phyloP scores from a whole-genome alignment of 1,139 yeast species.

The Kurtzmaniella quercitrusa region DNA sequence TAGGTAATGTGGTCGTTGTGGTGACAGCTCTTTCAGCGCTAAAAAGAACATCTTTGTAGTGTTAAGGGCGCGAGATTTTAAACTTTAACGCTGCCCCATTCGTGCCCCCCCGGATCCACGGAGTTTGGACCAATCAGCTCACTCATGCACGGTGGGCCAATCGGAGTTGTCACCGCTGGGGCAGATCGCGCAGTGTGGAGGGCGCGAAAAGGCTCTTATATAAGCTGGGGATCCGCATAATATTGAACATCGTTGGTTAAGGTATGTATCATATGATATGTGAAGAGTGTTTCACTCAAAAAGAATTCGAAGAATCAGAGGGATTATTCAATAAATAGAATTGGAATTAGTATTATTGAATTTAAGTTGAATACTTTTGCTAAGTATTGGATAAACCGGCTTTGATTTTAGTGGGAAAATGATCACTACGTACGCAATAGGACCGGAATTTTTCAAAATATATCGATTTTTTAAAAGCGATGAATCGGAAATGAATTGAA shows the following conservation, averaged over 20 bases:
- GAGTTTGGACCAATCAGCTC: slow-evolving; percentile 3
- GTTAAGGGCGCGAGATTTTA: neutral
- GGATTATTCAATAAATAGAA: too few species aligned
- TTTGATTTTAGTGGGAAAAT: too few species aligned
- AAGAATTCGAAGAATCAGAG: too few species aligned
- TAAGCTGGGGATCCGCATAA: neutral
- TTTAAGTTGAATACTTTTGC: too few species aligned
- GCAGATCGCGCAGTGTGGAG: neutral
- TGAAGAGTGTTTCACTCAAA: too few species aligned
- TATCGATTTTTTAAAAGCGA: too few species aligned
- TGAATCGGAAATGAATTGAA: too few species aligned
- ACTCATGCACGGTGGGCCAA: slow-evolving; percentile 1
- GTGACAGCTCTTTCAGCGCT: too few species aligned
- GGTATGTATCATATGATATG: neutral
- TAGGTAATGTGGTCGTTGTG: neutral
- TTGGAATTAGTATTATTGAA: too few species aligned
- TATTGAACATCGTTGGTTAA: neutral
- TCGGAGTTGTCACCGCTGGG: slow-evolving; percentile 2
- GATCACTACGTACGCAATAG: too few species aligned
- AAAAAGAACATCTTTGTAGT: neutral
- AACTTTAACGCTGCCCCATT: slow-evolving; percentile 1
- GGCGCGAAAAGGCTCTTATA: neutral
- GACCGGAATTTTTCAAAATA: too few species aligned
- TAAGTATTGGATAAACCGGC: too few species aligned
- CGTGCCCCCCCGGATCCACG: slow-evolving; percentile 3